phyloP scores from a whole-genome alignment of 108 stramenopile species.

The Nitzschia sp. region DNA sequence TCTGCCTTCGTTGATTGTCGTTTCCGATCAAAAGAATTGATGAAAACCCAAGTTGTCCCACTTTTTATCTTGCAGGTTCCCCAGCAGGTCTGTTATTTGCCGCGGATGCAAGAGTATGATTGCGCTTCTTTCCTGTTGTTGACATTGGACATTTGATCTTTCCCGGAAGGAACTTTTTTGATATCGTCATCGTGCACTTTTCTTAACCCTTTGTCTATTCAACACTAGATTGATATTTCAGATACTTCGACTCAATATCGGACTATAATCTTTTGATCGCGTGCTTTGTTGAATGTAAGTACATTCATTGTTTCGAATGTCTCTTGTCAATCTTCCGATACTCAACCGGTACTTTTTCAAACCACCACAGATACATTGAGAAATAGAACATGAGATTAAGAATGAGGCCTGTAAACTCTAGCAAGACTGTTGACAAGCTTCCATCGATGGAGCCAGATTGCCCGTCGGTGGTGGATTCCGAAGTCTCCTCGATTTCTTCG shows the following conservation, averaged over 20 bases:
- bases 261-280: background rate
- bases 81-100: background rate
- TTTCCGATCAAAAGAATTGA: background rate
- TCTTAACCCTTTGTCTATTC: background rate
- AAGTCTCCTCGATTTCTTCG: constrained; percentile 1
- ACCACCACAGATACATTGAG: background rate
- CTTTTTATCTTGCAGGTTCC: background rate
- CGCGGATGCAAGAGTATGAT: background rate
- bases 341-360: background rate
- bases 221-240: background rate
- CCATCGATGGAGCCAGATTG: background rate
- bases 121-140: background rate
- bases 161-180: background rate
- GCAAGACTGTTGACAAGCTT: background rate
- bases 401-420: background rate
- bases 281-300: too few species aligned
- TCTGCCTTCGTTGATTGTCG: too few species aligned
- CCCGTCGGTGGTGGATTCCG: constrained; percentile 17
- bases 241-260: background rate
- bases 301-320: too few species aligned
- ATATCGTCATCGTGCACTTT: background rate
- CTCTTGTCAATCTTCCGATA: background rate
- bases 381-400: background rate
- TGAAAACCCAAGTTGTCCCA: background rate
- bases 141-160: background rate